Base-by-base conservation (phyloP, 495 filamentous ascomycete species). In the Trichoderma gamsii region DNA sequence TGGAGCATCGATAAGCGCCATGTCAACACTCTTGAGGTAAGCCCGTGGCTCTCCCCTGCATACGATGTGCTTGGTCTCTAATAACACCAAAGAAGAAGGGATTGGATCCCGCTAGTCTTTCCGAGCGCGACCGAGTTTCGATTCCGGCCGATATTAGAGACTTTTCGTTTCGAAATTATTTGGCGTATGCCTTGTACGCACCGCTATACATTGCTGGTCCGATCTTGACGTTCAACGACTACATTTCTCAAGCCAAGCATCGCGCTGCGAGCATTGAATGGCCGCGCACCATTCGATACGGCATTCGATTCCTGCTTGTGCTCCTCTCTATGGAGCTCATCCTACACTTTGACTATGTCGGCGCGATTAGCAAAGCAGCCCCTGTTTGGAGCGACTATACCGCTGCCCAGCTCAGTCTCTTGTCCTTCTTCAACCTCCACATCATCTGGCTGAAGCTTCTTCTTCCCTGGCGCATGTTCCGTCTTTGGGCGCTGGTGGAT, bases 401-500 rank as follows among this genome's bases (percentile, higher is more conserved):
- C 5, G 90, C 95, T 0, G 88, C 88, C 68, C 95, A 99, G 72
- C 86, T 98, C 38, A 89, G 87, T 75, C 89, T 98, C 81, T 87
- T 99, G 12, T 93, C 90, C 68, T 97, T 88, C 83, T 97, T 99
- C 84, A 97, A 96, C 79, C 88, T 99, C 25, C 91, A 97, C 81
- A 87, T 97, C 77, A 92, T 99, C 77, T 99, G 95, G 95, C 85
- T 99, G 63, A 99, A 99, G 76, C 88, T 99, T 0, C 87, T 99
- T 0, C 85, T 98, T 4, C 96, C 94, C 15, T 99, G 93, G 93
- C 91, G 95, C 9, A 90, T 98, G 79, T 99, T 99, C 86, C 91
- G 95, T 7, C 85, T 99, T 25, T 99, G 95, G 95, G 81, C 91
- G 0, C 84, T 98, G 2, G 73, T 92, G 51, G 95, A 99, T 75